Evolutionary conservation across 148 eudicot genomes (phyloP), one percentile per base, ranked within the genome.

Genomic region (Chenopodium suecicum): DNA sequence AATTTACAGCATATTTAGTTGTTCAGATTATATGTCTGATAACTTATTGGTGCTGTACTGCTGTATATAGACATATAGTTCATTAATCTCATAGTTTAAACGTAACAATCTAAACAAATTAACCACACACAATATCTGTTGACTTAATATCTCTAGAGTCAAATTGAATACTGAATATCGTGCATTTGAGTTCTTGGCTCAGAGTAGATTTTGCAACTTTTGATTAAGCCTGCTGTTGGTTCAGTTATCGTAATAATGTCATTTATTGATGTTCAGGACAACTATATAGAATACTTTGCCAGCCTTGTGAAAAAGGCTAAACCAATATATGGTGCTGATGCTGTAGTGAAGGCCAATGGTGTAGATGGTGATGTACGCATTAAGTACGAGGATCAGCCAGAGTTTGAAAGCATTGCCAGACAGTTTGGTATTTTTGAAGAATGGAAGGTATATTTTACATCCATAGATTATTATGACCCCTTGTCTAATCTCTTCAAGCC

Each of bases 401-500:
- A 92, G 76, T 96, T 94, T 83, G 97, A 90, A 86, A 85, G 65
- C 74, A 91, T 92, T 84, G 97, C 98, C 4, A 87, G 82, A 44
- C 97, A 96, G 82, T 94, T 94, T 85, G 99, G 98, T 78, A 92
- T 96, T 82, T 96, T 96, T 84, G 93, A 94, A 86, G 99, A 96
- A 83, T 96, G 99, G 99, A 96, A 96, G 98, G 99, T 94, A 86
- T 75, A 63, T 87, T 41, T 60, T 71, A 46, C 65, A 25, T 73
- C 70, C 31, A 9, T 52, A 58, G 56, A 32, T 56, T 56, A 7
- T 56, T 62, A 2, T 32, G 41, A 47, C 48, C 16, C 19, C 34
- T 25, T 56, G 46, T 65, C 46, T 82, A 46, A 22, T 32, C 47
- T 44, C 73, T 50, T 14, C 19, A 56, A 56, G 62, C 62, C 22